These are phyloP conservation scores for Penicillium sp. DNA, from an alignment of 2,329 filamentous ascomycete genomes.

Conservation along the genomic window DNA sequence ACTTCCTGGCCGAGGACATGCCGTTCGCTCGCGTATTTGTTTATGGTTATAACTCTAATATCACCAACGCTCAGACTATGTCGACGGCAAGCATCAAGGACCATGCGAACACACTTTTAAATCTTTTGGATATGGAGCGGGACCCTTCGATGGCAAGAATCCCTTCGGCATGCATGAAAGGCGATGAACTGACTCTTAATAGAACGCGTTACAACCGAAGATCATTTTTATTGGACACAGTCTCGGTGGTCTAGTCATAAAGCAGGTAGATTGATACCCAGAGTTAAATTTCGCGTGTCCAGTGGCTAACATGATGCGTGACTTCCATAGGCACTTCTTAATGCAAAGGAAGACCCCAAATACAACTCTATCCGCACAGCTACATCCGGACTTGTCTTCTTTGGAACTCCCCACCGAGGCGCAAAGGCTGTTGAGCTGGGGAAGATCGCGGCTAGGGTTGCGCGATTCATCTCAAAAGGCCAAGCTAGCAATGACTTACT, in stretches of 20 bases:
- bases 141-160: conserved; percentile 24
- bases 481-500: conserved; percentile 33
- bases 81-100: conserved; percentile 36
- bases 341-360: conserved; percentile 36
- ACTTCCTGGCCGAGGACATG: conserved; percentile 26
- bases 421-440: conserved; percentile 33
- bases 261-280: conserved; percentile 23
- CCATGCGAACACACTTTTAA: conserved; percentile 36
- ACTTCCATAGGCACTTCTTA: conserved; percentile 29
- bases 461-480: conserved; percentile 32
- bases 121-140: conserved; percentile 33
- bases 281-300: too few relatives aligned
- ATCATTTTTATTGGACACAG: conserved; percentile 35
- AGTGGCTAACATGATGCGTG: not conserved
- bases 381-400: conserved; percentile 36
- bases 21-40: conserved; percentile 32
- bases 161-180: not conserved
- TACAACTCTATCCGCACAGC: conserved; percentile 34
- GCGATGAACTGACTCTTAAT: not conserved
- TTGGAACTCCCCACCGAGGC: conserved; percentile 37
- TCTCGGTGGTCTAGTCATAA: conserved; percentile 33
- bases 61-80: conserved; percentile 33
- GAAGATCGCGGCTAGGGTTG: conserved; percentile 35
- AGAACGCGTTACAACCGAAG: conserved; percentile 25
- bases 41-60: conserved; percentile 35